Percentiles rank a stretch among this genome's conserved stretches.
Evolutionary conservation across 352 stramenopile genomes (phyloP).

Genomic region (Pythium vanterpoolii): DNA sequence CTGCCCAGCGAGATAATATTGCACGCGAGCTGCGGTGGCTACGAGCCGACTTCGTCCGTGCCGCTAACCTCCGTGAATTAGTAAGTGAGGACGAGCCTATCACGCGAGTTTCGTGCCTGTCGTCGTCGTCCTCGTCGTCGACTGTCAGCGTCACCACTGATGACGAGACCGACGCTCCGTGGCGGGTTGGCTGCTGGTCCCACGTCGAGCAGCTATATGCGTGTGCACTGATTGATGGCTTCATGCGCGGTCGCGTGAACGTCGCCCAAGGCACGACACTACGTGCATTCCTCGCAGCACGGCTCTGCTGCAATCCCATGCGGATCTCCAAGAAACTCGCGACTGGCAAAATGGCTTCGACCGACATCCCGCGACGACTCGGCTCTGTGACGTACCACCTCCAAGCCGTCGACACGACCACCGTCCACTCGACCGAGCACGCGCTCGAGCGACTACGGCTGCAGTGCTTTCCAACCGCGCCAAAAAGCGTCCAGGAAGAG

Average conservation of each 20-base stretch:
- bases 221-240: conserved; percentile 19
- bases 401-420: neutral
- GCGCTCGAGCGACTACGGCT: conserved; percentile 4
- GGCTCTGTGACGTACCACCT: neutral
- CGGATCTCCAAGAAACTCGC: conserved; percentile 29
- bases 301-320: conserved; percentile 27
- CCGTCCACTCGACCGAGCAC: neutral
- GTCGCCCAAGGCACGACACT: conserved; percentile 18
- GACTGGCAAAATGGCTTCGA: conserved; percentile 2
- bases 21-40: conserved; percentile 8
- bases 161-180: neutral
- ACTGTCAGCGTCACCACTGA: too few relatives aligned
- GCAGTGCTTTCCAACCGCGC: conserved; percentile 9
- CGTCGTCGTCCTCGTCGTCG: neutral
- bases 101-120: neutral
- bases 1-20: neutral
- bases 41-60: conserved; percentile 1
- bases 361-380: neutral
- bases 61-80: neutral
- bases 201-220: conserved; percentile 58
- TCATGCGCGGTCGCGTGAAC: conserved; percentile 14
- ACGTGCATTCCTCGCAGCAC: conserved; percentile 19
- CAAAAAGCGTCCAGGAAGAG: neutral
- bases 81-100: neutral
- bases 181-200: conserved; percentile 23